Evolutionary conservation across 768 basidiomycete genomes (phyloP).

Genomic region (Suillus americanus): DNA sequence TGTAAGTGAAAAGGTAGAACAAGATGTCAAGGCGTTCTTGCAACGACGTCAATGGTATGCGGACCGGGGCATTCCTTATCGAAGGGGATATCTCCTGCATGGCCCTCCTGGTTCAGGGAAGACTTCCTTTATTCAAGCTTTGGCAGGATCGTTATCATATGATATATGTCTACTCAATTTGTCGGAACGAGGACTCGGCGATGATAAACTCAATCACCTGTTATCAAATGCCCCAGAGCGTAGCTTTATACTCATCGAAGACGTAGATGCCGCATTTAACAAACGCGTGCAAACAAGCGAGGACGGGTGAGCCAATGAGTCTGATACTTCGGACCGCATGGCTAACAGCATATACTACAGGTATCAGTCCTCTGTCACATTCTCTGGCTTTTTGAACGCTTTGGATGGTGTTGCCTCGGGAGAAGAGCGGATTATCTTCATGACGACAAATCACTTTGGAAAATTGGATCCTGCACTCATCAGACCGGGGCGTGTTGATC

Average conservation of each 20-base stretch:
- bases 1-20: slow-evolving; percentile 80
- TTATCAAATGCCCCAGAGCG: slow-evolving; percentile 91
- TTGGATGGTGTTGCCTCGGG: slow-evolving; percentile 97
- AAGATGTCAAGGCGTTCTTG: slow-evolving; percentile 81
- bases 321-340: neutral
- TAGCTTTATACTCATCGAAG: slow-evolving; percentile 94
- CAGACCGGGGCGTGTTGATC: slow-evolving; percentile 92
- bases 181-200: slow-evolving; percentile 92
- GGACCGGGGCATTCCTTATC: slow-evolving; percentile 97
- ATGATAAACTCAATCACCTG: slow-evolving; percentile 94
- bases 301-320: slow-evolving; percentile 69
- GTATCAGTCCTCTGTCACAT: slow-evolving; percentile 93
- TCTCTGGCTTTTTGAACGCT: slow-evolving; percentile 96
- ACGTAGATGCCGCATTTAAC: slow-evolving; percentile 96
- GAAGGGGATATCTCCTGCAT: slow-evolving; percentile 91
- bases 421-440: slow-evolving; percentile 97
- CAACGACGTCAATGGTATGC: slow-evolving; percentile 91
- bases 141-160: slow-evolving; percentile 89
- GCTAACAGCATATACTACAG: slow-evolving; percentile 36
- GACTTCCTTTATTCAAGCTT: slow-evolving; percentile 96
- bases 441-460: slow-evolving; percentile 97
- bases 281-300: slow-evolving; percentile 87
- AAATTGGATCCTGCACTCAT: slow-evolving; percentile 92
- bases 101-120: slow-evolving; percentile 99
- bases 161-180: slow-evolving; percentile 96